Conservation (phyloP, 257 asterid species). For the Solanum megistacrolobum region DNA sequence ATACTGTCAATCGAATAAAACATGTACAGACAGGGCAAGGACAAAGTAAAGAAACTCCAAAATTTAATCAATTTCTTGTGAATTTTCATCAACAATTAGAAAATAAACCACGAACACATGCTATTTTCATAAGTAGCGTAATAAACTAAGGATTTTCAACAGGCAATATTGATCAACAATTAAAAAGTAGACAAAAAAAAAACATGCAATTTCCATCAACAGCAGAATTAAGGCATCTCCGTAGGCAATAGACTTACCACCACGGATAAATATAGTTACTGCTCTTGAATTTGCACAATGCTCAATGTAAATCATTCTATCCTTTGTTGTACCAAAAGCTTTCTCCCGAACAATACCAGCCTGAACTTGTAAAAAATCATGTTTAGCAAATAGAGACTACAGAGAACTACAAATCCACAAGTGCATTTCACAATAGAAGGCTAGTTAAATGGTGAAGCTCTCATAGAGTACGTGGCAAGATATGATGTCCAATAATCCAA, state of each 20-base stretch:
- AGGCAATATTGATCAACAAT: not conserved
- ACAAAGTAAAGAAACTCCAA: not conserved
- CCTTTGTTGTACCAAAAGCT: constrained; percentile 92
- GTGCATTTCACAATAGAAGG: not conserved
- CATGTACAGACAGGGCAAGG: not conserved
- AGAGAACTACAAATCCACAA: not conserved
- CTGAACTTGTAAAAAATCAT: constrained; percentile 24
- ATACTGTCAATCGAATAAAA: not conserved
- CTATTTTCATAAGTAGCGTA: not conserved
- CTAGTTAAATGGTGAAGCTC: not conserved
- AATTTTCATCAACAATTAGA: not conserved
- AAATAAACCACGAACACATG: not conserved
- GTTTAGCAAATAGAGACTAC: not conserved
- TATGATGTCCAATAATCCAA: not conserved
- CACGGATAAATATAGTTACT: constrained; percentile 92
- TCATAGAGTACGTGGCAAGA: not conserved
- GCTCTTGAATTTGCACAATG: constrained; percentile 99
- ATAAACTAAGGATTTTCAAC: not conserved
- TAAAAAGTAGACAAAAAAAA: not conserved
- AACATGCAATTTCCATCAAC: not conserved
- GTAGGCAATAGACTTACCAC: constrained; percentile 50
- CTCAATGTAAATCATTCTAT: constrained; percentile 93
- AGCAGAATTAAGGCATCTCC: not conserved
- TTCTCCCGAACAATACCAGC: constrained; percentile 97
- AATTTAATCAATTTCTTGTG: not conserved